These are phyloP conservation scores for Scytalidium lignicola DNA, from an alignment of 2,329 filamentous ascomycete genomes.

Conservation along the genomic window DNA sequence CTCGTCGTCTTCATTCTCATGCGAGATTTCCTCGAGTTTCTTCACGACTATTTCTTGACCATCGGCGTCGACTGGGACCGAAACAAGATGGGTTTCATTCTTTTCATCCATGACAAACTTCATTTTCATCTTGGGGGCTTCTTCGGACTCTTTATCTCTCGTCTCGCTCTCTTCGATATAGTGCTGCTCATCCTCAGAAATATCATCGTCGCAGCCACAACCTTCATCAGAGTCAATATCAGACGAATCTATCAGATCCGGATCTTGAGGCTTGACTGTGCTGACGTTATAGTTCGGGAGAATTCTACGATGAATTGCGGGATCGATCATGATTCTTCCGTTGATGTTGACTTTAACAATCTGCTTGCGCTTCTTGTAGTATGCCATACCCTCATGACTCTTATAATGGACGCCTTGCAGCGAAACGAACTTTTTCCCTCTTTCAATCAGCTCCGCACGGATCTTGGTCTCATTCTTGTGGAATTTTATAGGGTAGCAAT, in stretches of 20 bases:
- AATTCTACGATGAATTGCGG: slow-evolving; percentile 74
- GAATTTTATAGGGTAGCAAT: slow-evolving; percentile 73
- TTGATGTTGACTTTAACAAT: slow-evolving; percentile 79
- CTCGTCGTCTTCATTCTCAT: slow-evolving; percentile 18
- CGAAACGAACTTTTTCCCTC: slow-evolving; percentile 78
- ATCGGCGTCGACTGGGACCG: slow-evolving; percentile 50
- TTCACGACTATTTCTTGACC: slow-evolving; percentile 49
- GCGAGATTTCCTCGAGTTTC: slow-evolving; percentile 49
- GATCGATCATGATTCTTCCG: slow-evolving; percentile 83
- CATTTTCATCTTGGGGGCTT: slow-evolving; percentile 27
- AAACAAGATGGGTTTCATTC: slow-evolving; percentile 44
- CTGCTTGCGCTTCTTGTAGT: slow-evolving; percentile 73
- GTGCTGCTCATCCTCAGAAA: slow-evolving; percentile 23
- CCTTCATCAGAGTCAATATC: slow-evolving; percentile 39
- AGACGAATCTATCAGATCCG: slow-evolving; percentile 50
- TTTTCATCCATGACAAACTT: slow-evolving; percentile 39
- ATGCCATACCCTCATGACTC: slow-evolving; percentile 78
- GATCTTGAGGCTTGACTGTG: slow-evolving; percentile 66
- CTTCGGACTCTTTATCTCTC: slow-evolving; percentile 19
- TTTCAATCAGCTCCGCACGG: slow-evolving; percentile 63
- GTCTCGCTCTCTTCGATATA: slow-evolving; percentile 13
- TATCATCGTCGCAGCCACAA: slow-evolving; percentile 35
- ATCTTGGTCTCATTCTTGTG: slow-evolving; percentile 67
- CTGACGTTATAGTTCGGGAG: slow-evolving; percentile 82
- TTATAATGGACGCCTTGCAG: slow-evolving; percentile 82